These are phyloP conservation scores for Vanrija humicola DNA, from an alignment of 1,284 basidiomycete species.

Conservation along the genomic window DNA sequence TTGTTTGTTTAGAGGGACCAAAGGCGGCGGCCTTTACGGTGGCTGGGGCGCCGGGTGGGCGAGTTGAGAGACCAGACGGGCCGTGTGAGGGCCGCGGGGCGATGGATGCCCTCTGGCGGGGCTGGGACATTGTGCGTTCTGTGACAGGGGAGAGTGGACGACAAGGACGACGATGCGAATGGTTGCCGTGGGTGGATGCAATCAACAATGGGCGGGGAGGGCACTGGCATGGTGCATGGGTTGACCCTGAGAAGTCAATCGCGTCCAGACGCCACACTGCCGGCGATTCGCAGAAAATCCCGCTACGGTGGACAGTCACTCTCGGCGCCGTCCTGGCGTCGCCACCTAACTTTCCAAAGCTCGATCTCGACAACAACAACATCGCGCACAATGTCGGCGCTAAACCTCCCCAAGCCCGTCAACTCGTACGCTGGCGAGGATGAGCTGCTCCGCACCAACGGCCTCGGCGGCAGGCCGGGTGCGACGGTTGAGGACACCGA, in stretches of 20 bases:
- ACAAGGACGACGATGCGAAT: not conserved
- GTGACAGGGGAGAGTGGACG: no score
- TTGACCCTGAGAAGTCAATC: not conserved
- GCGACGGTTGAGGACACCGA: conserved; percentile 21
- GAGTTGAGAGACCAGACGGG: no score
- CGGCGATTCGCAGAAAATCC: not conserved
- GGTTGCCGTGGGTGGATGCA: no score
- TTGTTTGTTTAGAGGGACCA: not conserved
- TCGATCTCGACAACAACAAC: not conserved
- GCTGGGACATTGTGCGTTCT: not conserved
- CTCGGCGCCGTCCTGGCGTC: not conserved
- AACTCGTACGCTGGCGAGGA: conserved; percentile 45
- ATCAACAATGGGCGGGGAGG: not conserved
- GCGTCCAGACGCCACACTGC: not conserved
- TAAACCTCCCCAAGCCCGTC: conserved; percentile 47
- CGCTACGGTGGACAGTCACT: not conserved
- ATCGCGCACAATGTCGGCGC: conserved; percentile 26
- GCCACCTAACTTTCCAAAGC: not conserved
- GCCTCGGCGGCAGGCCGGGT: conserved; percentile 5
- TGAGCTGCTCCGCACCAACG: conserved; percentile 33
- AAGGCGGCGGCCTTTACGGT: no score
- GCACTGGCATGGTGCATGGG: no score
- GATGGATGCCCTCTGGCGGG: not conserved
- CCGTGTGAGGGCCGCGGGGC: not conserved
- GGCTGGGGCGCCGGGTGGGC: no score